Percentiles rank a stretch among this genome's conserved stretches.
These are phyloP conservation scores for Suillus plorans DNA, from an alignment of 768 basidiomycete species.

Conservation along the genomic window DNA sequence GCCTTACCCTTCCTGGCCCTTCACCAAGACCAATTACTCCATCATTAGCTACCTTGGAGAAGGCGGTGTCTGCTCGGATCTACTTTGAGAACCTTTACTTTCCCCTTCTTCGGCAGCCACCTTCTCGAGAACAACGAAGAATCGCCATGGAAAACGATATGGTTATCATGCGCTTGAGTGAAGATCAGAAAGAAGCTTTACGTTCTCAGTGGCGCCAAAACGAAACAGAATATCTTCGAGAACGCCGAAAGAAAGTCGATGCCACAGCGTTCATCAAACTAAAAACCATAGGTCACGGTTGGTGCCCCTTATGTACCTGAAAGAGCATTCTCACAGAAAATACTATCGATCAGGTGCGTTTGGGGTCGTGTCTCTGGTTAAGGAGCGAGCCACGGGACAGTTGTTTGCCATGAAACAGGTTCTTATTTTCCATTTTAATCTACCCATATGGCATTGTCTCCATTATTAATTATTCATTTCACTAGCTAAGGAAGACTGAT, in stretches of 20 bases:
- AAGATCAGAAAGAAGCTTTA: conserved; percentile 68
- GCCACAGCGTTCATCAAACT: conserved; percentile 84
- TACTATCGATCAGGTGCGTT: conserved; percentile 71
- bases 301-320: conserved; percentile 28
- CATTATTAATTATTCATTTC: conserved; percentile 25
- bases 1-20: conserved; percentile 18
- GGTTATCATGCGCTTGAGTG: conserved; percentile 66
- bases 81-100: conserved; percentile 94
- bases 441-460: conserved; percentile 16
- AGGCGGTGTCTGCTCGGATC: conserved; percentile 88
- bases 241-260: conserved; percentile 78
- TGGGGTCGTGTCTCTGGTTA: conserved; percentile 92
- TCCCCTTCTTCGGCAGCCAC: conserved; percentile 78
- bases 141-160: conserved; percentile 89
- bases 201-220: conserved; percentile 80
- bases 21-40: conserved; percentile 63
- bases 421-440: conserved; percentile 26
- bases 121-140: conserved; percentile 82
- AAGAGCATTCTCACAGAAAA: conserved; percentile 22
- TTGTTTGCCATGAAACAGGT: conserved; percentile 98
- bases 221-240: conserved; percentile 88
- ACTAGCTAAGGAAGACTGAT: conserved; percentile 79
- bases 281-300: conserved; percentile 94
- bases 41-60: conserved; percentile 89
- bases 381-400: conserved; percentile 73